These are phyloP conservation scores for Tulasnella sp. DNA, from an alignment of 768 basidiomycete genomes.

Conservation along the genomic window DNA sequence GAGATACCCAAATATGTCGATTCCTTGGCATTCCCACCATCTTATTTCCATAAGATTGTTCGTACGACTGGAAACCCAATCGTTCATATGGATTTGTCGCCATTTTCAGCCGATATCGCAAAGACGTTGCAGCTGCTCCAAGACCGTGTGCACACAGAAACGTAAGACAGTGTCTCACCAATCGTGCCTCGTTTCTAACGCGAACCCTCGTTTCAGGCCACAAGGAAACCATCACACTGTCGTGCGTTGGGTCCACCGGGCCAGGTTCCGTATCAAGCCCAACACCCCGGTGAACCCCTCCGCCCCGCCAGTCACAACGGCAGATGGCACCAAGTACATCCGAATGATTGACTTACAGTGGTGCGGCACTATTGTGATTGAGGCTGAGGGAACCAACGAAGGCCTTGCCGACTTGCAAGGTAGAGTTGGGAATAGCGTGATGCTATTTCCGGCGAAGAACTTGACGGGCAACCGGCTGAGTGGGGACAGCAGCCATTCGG, in stretches of 20 bases:
- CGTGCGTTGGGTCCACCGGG: conserved; percentile 75
- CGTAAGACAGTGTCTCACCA: conserved; percentile 38
- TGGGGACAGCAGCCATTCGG: background rate
- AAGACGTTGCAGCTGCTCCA: conserved; percentile 62
- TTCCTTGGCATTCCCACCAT: conserved; percentile 69
- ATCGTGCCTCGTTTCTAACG: conserved; percentile 9
- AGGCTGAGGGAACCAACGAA: conserved; percentile 81
- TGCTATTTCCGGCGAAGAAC: conserved; percentile 44
- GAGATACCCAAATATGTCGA: conserved; percentile 73
- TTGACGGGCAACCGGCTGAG: conserved; percentile 17
- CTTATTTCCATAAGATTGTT: conserved; percentile 80
- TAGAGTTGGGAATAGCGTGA: conserved; percentile 54
- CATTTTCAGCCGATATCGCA: conserved; percentile 70
- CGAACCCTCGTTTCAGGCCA: conserved; percentile 35
- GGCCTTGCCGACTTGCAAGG: conserved; percentile 64
- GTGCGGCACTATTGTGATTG: conserved; percentile 73
- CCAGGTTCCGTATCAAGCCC: conserved; percentile 52
- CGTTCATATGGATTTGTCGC: conserved; percentile 57
- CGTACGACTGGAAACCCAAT: conserved; percentile 40
- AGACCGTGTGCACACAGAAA: conserved; percentile 65
- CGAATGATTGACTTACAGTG: conserved; percentile 63
- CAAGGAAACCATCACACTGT: conserved; percentile 70
- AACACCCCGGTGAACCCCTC: conserved; percentile 26
- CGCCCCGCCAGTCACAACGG: conserved; percentile 41
- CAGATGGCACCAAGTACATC: conserved; percentile 26